Evolutionary conservation across 225 moss, liverwort and hornwort species (phyloP), one percentile per base, ranked within the genome.

Genomic region (Antitrichia curtipendula): DNA sequence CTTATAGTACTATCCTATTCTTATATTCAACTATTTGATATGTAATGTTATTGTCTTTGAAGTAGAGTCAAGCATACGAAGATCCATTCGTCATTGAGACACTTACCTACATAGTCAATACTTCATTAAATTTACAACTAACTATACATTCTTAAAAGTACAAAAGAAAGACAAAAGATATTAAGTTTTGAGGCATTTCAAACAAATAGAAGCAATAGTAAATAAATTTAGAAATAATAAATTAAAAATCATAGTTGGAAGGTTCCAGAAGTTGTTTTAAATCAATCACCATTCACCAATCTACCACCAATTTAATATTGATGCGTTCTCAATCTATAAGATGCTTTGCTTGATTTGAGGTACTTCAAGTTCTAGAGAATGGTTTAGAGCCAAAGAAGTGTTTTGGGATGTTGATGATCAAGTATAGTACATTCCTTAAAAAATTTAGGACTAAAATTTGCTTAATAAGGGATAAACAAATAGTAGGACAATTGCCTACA

Each of bases 81-180:
- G 34, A 68, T 69, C 5, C 24, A 40, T 24, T 24, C 24, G 0
- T 40, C 8, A 8, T 69, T 24, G 14, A 14, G 5, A 40, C 0
- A 0, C 40, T 69, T 40, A 3, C 0, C 14, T 0, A 38, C 1
- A 2, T 2, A 23, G 4, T 23, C 4, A 68, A 38, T 38, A 68
- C 23, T 23, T 38, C 3, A 38, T 1, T 68, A 4, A 66, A 22
- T 66, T 66, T 7, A 21, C 12, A 38, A 66, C 1, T n/a, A 66
- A 38, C 7, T 19, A 66, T 21, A 22, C 22, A n/a, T 66, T 66
- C 21, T n/a, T 66, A 3, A 12, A 38, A 7, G 7, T 12, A 12
- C 38, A 7, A 38, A 38, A 7, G 38, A 66, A n/a, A n/a, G 22
- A 22, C 12, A 22, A 12, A 4, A 66, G 12, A 7, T 19, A 64